Base-by-base conservation (phyloP, 208 protist genomes). In the Plasmodiophora brassicae region DNA sequence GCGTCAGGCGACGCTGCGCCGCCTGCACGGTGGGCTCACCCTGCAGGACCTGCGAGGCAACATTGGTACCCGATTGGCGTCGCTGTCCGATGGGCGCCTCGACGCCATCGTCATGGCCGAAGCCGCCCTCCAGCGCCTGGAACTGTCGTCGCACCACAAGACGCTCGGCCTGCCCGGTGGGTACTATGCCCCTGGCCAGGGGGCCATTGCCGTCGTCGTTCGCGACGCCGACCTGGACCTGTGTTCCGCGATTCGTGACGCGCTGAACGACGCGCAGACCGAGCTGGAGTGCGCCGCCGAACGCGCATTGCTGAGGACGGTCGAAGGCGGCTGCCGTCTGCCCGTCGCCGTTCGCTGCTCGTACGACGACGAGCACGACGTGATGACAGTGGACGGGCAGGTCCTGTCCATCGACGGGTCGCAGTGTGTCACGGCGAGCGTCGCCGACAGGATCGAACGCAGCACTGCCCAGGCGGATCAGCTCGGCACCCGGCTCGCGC, bases 61-160 rank as follows among this genome's bases (percentile, higher is more conserved):
- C n/a, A 71, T 86, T n/a, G 35, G 44, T 44, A 86, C 84, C 45
- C 84, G 84, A 53, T 86, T 86, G 84, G 43, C 5, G 25, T n/a
- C 20, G 5, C 28, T 86, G 5, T 8, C 28, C 20, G 10, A 53
- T 5, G 84, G 50, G 28, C 5, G n/a, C 5, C 28, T 57, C 25
- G 84, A 86, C 43, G 84, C 35, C 5, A 5, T 86, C 28, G 43
- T 86, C 5, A 14, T 86, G 20, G 84, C 84, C 45, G 45, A 28
- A 5, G 84, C 50, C 25, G 84, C 46, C 44, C 46, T 86, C 10
- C 46, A 86, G 10, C 84, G 84, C 20, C 43, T 86, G 84, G 28
- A 86, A 8, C 5, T 86, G 5, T 25, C 25, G 25, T 8, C 28
- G 1, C 28, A 5, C 84, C 5, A 57, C 28, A 71, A 44, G 10